phyloP scores from a whole-genome alignment of 768 basidiomycete species.

The Austroboletus eburneus region DNA sequence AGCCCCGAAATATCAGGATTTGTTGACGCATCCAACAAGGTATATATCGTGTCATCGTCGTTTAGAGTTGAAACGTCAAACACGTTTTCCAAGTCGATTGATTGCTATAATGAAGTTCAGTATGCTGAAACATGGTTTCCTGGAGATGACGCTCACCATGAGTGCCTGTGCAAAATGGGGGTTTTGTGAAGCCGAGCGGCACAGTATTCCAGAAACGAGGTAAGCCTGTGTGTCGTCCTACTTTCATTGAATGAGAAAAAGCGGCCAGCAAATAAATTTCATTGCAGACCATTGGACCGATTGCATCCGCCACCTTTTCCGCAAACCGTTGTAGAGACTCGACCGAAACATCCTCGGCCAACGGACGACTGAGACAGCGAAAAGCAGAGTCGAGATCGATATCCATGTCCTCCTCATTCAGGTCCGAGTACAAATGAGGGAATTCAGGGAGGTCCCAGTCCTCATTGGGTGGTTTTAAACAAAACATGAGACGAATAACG shows the following conservation, averaged over 20 bases:
- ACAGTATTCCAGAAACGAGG: conserved; percentile 57
- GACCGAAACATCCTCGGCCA: conserved; percentile 50
- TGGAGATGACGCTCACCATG: conserved; percentile 35
- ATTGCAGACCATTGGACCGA: conserved; percentile 54
- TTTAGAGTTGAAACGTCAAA: conserved; percentile 54
- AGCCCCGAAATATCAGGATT: conserved; percentile 61
- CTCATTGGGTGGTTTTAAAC: conserved; percentile 72
- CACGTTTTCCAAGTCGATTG: conserved; percentile 49
- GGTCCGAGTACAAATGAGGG: conserved; percentile 63
- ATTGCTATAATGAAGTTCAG: conserved; percentile 40
- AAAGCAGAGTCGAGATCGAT: conserved; percentile 58
- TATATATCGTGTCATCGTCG: conserved; percentile 46
- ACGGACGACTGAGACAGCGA: conserved; percentile 50
- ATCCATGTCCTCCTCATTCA: conserved; percentile 47
- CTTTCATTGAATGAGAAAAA: conserved; percentile 4
- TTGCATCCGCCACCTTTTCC: conserved; percentile 47
- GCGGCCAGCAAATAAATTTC: neutral
- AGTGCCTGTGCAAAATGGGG: conserved; percentile 40
- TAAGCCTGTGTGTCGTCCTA: conserved; percentile 57
- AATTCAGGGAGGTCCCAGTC: conserved; percentile 77
- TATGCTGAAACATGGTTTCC: neutral
- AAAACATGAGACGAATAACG: conserved; percentile 70
- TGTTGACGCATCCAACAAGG: conserved; percentile 59
- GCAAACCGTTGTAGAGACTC: conserved; percentile 55
- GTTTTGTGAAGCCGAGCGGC: conserved; percentile 62